Base-by-base conservation (phyloP, 192 early-diverging fungal genomes). In the Coemansia guatemalensis region DNA sequence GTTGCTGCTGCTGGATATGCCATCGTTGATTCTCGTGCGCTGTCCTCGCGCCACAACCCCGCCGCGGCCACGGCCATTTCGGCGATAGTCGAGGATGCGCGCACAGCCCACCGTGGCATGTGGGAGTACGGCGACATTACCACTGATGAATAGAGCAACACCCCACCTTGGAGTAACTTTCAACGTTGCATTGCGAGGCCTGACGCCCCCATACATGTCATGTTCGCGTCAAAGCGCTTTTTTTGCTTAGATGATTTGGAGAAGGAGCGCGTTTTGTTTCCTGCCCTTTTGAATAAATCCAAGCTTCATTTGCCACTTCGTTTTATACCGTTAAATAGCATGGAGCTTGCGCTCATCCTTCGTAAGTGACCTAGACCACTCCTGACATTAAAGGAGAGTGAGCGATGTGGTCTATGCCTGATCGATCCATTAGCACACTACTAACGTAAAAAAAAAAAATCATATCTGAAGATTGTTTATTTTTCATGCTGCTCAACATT, bases 1-100 rank as follows among this genome's bases (percentile, higher is more conserved):
- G 50, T 92, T 68, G 85, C 88, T 8, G 68, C 78, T 39, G 87
- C 87, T 55, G 90, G 90, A 5, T 82, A 74, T 33, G 90, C 87
- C 2, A 58, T 83, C 6, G 81, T 86, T 20, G 82, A 77, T 30
- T 62, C 53, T 20, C 35, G 52, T n/a, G 48, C 60, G 24, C 54
- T 80, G 30, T 60, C 77, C 20, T 63, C 77, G 17, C 29, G 52
- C 39, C 71, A 74, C 55, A 79, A 74, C 29, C 27, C 64, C 14
- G 35, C 44, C 14, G 78, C 69, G 2, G 68, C 62, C 12, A 47
- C 53, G 0, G 60, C 79, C 25, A 62, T 82, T 24, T 82, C 81
- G 33, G 65, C 59, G 25, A 56, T 82, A 48, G 74, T 73, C 30
- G 56, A 64, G 21, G 72, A 82, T 9, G 75, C 78, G 12, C 69